Conservation (phyloP, 768 basidiomycete species). For the Kwoniella bestiolae region DNA sequence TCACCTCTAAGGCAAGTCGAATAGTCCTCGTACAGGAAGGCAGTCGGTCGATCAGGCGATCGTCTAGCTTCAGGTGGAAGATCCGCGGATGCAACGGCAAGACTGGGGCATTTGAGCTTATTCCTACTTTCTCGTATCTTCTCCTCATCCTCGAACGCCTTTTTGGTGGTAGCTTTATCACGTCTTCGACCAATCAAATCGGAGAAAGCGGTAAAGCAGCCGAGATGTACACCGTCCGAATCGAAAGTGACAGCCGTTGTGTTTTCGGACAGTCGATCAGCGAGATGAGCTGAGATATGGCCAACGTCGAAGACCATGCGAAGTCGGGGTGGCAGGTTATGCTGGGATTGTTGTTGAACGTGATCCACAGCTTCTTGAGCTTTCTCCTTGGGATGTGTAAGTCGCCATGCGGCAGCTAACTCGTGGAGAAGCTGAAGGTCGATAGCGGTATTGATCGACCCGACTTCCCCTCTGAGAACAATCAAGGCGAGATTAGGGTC, state of each 20-base stretch:
- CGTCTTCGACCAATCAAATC: constrained; percentile 40
- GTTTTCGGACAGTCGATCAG: constrained; percentile 35
- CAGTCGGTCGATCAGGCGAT: constrained; percentile 3
- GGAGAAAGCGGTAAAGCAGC: constrained; percentile 37
- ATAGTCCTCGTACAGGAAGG: constrained; percentile 35
- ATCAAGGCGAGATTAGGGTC: constrained; percentile 49
- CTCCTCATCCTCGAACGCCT: constrained; percentile 43
- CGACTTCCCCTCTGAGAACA: constrained; percentile 28
- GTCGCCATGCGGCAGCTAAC: constrained; percentile 29
- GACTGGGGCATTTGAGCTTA: constrained; percentile 17
- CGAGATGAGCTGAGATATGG: constrained; percentile 33
- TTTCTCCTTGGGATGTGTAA: constrained; percentile 15
- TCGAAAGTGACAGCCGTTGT: constrained; percentile 35
- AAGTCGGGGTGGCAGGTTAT: constrained; percentile 43
- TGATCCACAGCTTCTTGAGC: not conserved
- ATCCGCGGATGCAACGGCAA: constrained; percentile 31
- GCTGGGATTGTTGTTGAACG: not conserved
- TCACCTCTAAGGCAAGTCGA: constrained; percentile 35
- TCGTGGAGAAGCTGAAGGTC: constrained; percentile 45
- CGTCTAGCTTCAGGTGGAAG: constrained; percentile 37
- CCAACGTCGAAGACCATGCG: constrained; percentile 44
- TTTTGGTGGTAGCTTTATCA: constrained; percentile 20
- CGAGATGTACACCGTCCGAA: constrained; percentile 42
- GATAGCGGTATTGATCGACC: constrained; percentile 37
- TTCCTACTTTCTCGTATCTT: constrained; percentile 30